Base-by-base conservation (phyloP, 2,329 filamentous ascomycete species). In the Diplocarpon rosae region DNA sequence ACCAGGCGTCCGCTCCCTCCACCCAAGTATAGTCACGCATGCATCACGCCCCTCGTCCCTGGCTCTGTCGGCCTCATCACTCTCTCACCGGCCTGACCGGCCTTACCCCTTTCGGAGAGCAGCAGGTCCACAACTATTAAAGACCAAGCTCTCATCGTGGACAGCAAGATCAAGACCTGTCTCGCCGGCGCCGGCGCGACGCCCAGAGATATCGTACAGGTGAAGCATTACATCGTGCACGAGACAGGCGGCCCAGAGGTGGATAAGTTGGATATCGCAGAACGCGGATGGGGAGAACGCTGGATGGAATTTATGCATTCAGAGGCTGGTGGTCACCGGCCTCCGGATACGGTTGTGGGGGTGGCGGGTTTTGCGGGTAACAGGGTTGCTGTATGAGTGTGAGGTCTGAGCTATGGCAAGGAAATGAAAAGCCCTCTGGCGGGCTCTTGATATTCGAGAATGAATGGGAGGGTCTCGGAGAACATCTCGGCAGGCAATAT, bases 321-420 rank as follows among this genome's bases (percentile, higher is more conserved):
- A 14, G 43, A 37, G 32, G 43, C 38, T 13, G 43, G 16, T 29
- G 41, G 37, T 13, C 45, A 44, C 41, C 40, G 32, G 30, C 41
- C 37, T 7, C 41, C 45, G 9, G 41, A 41, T 37, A 47, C 45
- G 7, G 39, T 47, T n/a, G 32, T 47, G 8, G 41, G 45, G 3
- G 45, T 47, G 17, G 36, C 37, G 11, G 15, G 17, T 40, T 28
- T 47, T 14, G 45, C 45, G 13, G 13, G 39, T 33, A 5, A 41
- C 35, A 14, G 45, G 34, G 16, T 29, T 41, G 2, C 17, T 41
- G 36, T 47, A 43, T 44, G 41, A 47, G 28, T 43, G 40, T 31
- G 45, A 47, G 37, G 45, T 47, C 38, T 41, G 41, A 37, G 46
- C 46, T 32, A 31, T 45, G 32, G 37, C 44, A 16, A 41, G 41